phyloP scores from a whole-genome alignment of 129 eudicot species.

The Dittrichia graveolens region DNA sequence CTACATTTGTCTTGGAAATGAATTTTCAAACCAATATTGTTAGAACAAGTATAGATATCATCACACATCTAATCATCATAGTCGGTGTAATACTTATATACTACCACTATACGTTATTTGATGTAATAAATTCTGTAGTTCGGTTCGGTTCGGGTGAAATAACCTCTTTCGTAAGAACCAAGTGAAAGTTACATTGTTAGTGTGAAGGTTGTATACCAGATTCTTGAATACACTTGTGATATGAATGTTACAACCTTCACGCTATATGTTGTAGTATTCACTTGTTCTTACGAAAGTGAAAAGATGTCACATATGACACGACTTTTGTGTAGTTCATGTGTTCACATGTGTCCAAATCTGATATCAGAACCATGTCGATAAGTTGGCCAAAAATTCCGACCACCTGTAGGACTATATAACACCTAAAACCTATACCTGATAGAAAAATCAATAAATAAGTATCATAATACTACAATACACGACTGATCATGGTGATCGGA shows the following conservation, averaged over 20 bases:
- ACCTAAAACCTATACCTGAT: constrained; percentile 15
- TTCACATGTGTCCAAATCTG: constrained; percentile 1
- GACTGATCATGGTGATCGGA: neutral
- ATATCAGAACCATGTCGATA: neutral
- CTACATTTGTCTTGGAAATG: too few species aligned
- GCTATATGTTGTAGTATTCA: too few species aligned
- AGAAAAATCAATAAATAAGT: constrained; percentile 2
- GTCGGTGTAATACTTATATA: neutral
- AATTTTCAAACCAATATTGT: too few species aligned
- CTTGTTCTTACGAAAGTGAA: too few species aligned
- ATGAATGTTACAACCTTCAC: too few species aligned
- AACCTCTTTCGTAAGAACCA: too few species aligned
- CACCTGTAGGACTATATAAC: constrained; percentile 8
- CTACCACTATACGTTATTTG: constrained; percentile 1
- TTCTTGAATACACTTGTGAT: too few species aligned
- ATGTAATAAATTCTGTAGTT: neutral
- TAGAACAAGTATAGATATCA: neutral
- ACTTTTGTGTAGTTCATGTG: neutral
- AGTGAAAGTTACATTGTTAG: too few species aligned
- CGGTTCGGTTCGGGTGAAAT: too few species aligned
- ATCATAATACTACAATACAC: constrained; percentile 28
- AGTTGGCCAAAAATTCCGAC: constrained; percentile 6
- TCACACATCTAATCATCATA: neutral
- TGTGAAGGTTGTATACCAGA: too few species aligned
- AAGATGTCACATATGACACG: neutral